These are phyloP conservation scores for Stenocarpella maydis DNA, from an alignment of 2,329 filamentous ascomycete genomes.

Conservation along the genomic window DNA sequence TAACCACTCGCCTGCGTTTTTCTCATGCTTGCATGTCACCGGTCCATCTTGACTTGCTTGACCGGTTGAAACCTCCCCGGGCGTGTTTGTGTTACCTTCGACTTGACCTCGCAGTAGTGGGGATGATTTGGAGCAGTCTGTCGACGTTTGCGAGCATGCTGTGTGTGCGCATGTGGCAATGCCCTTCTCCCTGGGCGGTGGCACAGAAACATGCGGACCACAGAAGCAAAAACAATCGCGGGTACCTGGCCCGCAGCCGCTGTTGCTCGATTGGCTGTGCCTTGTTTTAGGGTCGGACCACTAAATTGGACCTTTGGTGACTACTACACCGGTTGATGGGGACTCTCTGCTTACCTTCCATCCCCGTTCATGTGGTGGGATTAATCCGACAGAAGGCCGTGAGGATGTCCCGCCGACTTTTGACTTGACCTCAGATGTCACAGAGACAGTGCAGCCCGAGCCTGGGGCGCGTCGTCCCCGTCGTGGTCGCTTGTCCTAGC, in stretches of 20 bases:
- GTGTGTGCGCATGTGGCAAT: neutral
- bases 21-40: neutral
- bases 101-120: neutral
- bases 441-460: neutral
- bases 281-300: slow-evolving; percentile 8
- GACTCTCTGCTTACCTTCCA: neutral
- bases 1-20: neutral
- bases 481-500: neutral
- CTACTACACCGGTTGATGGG: neutral
- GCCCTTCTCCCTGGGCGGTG: neutral
- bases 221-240: neutral
- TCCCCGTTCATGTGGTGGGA: neutral
- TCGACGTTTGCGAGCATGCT: neutral
- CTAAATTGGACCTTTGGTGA: neutral
- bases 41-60: neutral
- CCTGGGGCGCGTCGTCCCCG: neutral
- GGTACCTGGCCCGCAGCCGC: neutral
- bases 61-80: neutral
- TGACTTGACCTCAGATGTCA: neutral
- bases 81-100: neutral
- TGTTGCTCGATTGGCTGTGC: neutral
- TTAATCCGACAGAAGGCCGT: neutral
- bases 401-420: neutral
- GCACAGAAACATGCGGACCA: neutral
- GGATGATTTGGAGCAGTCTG: neutral